Evolutionary conservation across 2,329 filamentous ascomycete species (phyloP), one percentile per base, ranked within the genome.

Genomic region (Xylaria sp.): DNA sequence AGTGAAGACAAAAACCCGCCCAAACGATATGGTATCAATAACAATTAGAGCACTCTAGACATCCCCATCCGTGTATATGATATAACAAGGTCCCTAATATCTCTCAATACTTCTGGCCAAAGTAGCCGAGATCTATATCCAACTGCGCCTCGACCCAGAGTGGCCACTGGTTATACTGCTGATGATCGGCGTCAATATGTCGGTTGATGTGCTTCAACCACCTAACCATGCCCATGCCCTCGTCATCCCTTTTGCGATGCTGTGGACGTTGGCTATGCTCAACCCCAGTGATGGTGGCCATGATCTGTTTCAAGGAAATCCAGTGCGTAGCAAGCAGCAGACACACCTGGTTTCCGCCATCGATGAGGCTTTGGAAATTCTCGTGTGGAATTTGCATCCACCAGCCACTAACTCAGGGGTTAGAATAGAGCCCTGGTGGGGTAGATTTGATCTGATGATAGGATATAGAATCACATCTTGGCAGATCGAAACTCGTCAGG

Each of bases 331-430:
- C 84, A 51, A 89, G 79, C 37, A 89, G 77, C 50, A 84, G 65
- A 66, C 83, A 82, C 18, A 82, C 79, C 74, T 85, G 85, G 74
- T 83, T 84, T 34, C 74, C 72, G 34, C 82, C 78, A 74, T 87
- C 82, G 71, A 88, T 81, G 62, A 89, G 77, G 59, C 80, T 79
- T 70, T 85, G 82, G 76, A 89, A 88, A 57, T 82, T 79, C 44
- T 81, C 80, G 71, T 88, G 86, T 9, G 86, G 83, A 8, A 89
- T 81, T 76, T 86, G 81, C 81, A 88, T 88, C 86, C 86, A 88
- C 87, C 86, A 89, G 3, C 76, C 81, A 74, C 72, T 74, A 61
- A 28, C 2, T 37, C 9, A 28, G 6, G 25, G 8, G 48, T 70
- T 48, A 70, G 65, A 7, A 57, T 50, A 20, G 9, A 51, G 7